Percentiles rank a stretch among this genome's conserved stretches.
Evolutionary conservation across 1,284 basidiomycete genomes (phyloP).

Genomic region (Sanghuangporus weigelae): DNA sequence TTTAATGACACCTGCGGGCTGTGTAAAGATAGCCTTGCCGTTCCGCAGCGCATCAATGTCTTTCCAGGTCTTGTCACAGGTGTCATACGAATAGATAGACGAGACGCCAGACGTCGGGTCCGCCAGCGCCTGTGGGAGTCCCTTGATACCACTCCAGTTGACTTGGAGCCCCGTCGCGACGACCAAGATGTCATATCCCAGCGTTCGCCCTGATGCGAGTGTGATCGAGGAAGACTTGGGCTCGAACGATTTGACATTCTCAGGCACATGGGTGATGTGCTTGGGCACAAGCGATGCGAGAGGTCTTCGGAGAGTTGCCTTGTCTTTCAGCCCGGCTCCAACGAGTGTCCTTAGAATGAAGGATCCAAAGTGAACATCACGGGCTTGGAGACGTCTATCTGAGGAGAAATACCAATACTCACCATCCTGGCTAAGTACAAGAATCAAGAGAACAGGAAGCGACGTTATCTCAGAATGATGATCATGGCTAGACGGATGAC

Average conservation of each 20-base stretch:
- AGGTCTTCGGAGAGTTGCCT: conserved; percentile 61
- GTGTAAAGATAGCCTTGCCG: conserved; percentile 92
- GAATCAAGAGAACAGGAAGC: not conserved
- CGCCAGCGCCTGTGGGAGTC: conserved; percentile 72
- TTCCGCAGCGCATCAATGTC: conserved; percentile 71
- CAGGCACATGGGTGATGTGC: conserved; percentile 70
- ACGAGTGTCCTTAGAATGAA: conserved; percentile 74
- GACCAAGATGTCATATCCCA: conserved; percentile 85
- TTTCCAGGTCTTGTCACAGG: conserved; percentile 83
- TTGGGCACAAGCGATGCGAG: conserved; percentile 68
- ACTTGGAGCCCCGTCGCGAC: conserved; percentile 87
- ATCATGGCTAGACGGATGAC: not conserved
- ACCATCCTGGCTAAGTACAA: conserved; percentile 69
- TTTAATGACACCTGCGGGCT: conserved; percentile 92
- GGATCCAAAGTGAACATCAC: conserved; percentile 6
- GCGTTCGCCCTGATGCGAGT: conserved; percentile 61
- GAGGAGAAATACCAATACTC: conserved; percentile 21
- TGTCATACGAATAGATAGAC: conserved; percentile 89
- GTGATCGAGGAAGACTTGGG: conserved; percentile 74
- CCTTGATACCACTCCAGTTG: conserved; percentile 78
- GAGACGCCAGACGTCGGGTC: conserved; percentile 81
- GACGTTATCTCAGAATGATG: not conserved
- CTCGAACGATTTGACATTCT: conserved; percentile 73
- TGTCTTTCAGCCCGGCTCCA: conserved; percentile 78
- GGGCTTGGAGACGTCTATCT: conserved; percentile 6